Percentiles rank a stretch among this genome's conserved stretches.
These are phyloP conservation scores for Schrenkiella parvula DNA, from an alignment of 345 rosid genomes.

Conservation along the genomic window DNA sequence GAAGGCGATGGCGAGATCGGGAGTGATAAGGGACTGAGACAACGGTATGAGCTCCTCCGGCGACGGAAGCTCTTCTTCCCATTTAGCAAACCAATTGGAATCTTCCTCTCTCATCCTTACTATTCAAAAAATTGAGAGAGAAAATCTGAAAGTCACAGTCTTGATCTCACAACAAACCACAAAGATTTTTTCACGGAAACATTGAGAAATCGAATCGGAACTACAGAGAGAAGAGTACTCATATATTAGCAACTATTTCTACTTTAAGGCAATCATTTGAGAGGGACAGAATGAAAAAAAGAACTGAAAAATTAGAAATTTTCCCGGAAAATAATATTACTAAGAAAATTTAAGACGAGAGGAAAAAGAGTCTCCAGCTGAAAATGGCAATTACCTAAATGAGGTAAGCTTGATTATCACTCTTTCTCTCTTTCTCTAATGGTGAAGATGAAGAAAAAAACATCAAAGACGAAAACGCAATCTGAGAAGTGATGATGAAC, in stretches of 20 bases:
- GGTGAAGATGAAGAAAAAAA: neutral
- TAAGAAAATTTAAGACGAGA: neutral
- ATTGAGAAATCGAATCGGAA: neutral
- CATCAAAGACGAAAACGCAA: neutral
- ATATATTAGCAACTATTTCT: neutral
- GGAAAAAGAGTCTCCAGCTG: neutral
- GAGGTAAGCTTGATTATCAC: neutral
- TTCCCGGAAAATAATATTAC: neutral
- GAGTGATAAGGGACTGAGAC: constrained; percentile 83
- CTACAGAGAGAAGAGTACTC: neutral
- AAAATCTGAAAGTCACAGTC: neutral
- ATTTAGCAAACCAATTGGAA: constrained; percentile 72
- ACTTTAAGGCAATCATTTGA: neutral
- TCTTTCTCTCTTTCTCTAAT: neutral
- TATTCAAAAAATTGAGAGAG: neutral
- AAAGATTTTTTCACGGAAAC: neutral
- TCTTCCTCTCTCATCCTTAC: constrained; percentile 69
- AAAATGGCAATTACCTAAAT: neutral
- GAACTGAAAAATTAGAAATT: neutral
- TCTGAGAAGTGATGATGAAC: constrained; percentile 15
- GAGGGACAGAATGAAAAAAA: neutral
- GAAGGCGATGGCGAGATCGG: constrained; percentile 88
- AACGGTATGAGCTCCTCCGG: constrained; percentile 92
- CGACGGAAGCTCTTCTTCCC: constrained; percentile 89
- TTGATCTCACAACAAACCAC: neutral